Percentiles rank a stretch among this genome's conserved stretches.
These are phyloP conservation scores for Eucalyptus pumila DNA, from an alignment of 345 rosid species.

Conservation along the genomic window DNA sequence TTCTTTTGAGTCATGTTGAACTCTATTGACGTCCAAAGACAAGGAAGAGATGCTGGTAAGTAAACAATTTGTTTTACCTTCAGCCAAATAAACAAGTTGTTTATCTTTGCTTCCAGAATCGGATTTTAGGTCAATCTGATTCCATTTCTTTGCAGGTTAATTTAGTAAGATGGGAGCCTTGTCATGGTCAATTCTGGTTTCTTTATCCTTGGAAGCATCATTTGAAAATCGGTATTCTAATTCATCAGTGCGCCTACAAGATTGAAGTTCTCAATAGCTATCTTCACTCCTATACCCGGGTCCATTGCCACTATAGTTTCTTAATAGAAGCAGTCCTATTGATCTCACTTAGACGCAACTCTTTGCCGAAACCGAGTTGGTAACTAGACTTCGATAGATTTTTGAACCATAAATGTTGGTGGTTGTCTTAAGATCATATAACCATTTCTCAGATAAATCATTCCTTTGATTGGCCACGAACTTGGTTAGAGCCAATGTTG, in stretches of 20 bases:
- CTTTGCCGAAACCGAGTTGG: background rate
- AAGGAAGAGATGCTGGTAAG: conserved; percentile 28
- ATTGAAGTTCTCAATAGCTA: conserved; percentile 21
- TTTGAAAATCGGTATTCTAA: conserved; percentile 13
- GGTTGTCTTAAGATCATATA: background rate
- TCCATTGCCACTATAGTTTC: background rate
- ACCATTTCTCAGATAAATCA: background rate
- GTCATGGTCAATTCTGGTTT: conserved; percentile 27
- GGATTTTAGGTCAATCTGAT: background rate
- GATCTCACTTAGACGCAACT: background rate
- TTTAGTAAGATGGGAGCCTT: conserved; percentile 40
- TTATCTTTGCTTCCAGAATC: background rate
- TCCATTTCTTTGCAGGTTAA: conserved; percentile 9
- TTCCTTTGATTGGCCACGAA: background rate
- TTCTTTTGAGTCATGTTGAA: conserved; percentile 2
- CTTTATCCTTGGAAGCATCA: conserved; percentile 35
- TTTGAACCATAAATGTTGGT: background rate
- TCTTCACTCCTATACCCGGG: conserved; percentile 2
- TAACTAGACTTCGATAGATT: background rate
- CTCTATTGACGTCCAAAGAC: conserved; percentile 9
- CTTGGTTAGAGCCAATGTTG: background rate
- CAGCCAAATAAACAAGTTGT: background rate
- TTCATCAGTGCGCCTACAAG: conserved; percentile 21
- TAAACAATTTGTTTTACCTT: background rate
- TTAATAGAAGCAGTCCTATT: background rate